Conservation (phyloP, 2,329 filamentous ascomycete genomes). For the Dryadomyces sulphureus region DNA sequence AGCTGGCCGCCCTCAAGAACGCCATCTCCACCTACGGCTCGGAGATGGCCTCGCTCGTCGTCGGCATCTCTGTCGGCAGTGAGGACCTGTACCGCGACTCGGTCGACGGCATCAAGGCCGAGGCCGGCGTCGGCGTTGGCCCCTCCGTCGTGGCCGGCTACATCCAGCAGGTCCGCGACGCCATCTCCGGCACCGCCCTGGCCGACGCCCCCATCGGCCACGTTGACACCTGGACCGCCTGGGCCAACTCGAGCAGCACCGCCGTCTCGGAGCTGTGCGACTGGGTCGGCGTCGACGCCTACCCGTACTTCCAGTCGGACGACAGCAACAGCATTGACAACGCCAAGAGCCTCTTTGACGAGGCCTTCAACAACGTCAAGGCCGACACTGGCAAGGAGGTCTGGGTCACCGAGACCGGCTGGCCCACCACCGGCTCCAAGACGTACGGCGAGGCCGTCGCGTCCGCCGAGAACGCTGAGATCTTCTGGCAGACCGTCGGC, state of each 20-base stretch:
- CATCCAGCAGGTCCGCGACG: constrained; percentile 51
- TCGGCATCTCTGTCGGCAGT: constrained; percentile 71
- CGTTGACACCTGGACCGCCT: constrained; percentile 80
- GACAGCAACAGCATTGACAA: constrained; percentile 50
- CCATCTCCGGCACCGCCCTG: constrained; percentile 48
- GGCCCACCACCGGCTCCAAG: constrained; percentile 57
- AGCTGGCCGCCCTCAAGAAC: constrained; percentile 55
- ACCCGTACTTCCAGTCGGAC: constrained; percentile 69
- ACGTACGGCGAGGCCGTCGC: constrained; percentile 50
- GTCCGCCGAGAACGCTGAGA: constrained; percentile 52
- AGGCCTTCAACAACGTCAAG: constrained; percentile 46
- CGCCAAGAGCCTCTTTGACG: constrained; percentile 52
- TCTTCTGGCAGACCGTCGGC: constrained; percentile 67
- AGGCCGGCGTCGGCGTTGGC: constrained; percentile 45
- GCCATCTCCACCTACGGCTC: constrained; percentile 57
- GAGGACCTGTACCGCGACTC: constrained; percentile 79
- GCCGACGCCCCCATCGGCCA: constrained; percentile 52
- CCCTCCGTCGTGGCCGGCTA: constrained; percentile 51
- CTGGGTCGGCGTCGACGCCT: constrained; percentile 73
- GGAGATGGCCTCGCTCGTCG: constrained; percentile 50
- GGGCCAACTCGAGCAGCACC: constrained; percentile 57
- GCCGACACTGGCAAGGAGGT: constrained; percentile 52
- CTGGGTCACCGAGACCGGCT: constrained; percentile 83
- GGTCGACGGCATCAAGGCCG: constrained; percentile 48
- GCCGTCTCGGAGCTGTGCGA: constrained; percentile 56